Evolutionary conservation across 1,284 basidiomycete genomes (phyloP), one percentile per base, ranked within the genome.

Genomic region (Violaceomyces palustris): DNA sequence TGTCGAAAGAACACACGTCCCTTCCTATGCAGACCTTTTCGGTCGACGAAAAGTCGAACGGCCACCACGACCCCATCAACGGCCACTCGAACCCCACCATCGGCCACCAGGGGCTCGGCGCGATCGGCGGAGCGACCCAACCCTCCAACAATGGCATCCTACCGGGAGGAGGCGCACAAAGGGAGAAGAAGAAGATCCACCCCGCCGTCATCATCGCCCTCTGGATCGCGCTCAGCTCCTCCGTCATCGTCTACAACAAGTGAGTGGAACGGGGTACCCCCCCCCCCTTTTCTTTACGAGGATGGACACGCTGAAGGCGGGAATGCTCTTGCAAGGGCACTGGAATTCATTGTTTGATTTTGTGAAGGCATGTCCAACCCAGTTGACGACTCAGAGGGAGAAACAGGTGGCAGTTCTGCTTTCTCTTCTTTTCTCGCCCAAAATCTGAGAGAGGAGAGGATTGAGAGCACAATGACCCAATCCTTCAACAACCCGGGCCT

Each of bases 171-270:
- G 43, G 35, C 10, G 26, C 52, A 26, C 54, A 54, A 43, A 19
- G 36, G 26, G 57, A 60, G 30, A 68, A 71, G 62, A 63, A 60
- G 45, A 65, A 68, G 61, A 44, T 73, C 12, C 70, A 73, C 41
- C 70, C 85, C 1, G 74, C 82, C 1, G 77, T 80, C 43, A 87
- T 89, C 66, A 87, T 89, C 44, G 85, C 85, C 22, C 75, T 90
- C 47, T 91, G 89, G 92, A 97, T 97, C 73, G 77, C 83, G 12
- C 85, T 94, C 65, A 87, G 84, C 52, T 88, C 88, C 30, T 76
- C 82, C 9, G 92, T 97, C 70, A 97, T 97, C 77, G 84, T 96
- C 45, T 96, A 96, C 82, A 97, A 97, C 64, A 68, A 67, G 65
- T 69, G n/a, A n/a, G n/a, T n/a, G n/a, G n/a, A n/a, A n/a, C n/a